These are phyloP conservation scores for Paragyromitra xinjiangensis DNA, from an alignment of 495 filamentous ascomycete species.

Conservation along the genomic window DNA sequence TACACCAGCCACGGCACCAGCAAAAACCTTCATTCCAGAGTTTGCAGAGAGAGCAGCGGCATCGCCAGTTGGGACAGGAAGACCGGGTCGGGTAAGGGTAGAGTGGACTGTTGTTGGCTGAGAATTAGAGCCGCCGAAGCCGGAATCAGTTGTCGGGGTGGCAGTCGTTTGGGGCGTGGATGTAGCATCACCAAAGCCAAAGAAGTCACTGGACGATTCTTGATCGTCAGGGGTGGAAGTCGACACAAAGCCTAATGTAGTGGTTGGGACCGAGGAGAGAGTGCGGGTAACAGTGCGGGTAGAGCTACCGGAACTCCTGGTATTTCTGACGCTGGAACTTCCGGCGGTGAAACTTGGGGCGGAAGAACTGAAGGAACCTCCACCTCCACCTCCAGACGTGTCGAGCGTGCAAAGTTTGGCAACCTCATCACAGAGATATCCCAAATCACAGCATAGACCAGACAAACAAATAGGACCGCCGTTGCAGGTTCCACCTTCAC, in stretches of 20 bases:
- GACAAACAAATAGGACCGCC: constrained; percentile 21
- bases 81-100: not conserved
- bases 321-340: not conserved
- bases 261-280: not conserved
- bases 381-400: not conserved
- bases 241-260: not conserved
- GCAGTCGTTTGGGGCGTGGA: not conserved
- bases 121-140: not conserved
- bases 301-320: not conserved
- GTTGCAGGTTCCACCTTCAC: constrained; percentile 23
- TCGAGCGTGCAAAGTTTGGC: not conserved
- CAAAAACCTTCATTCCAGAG: not conserved
- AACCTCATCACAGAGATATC: constrained; percentile 19
- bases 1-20: constrained; percentile 10
- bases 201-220: not conserved
- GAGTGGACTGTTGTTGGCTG: not conserved
- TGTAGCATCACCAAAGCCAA: not conserved
- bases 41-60: not conserved
- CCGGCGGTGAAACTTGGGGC: not conserved
- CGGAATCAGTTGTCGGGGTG: not conserved
- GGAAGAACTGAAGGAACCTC: not conserved
- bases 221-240: not conserved
- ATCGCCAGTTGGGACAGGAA: not conserved
- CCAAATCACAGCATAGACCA: constrained; percentile 19
- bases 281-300: not conserved